phyloP scores from a whole-genome alignment of 306 rosid genomes.

The Gleditsia sinensis region DNA sequence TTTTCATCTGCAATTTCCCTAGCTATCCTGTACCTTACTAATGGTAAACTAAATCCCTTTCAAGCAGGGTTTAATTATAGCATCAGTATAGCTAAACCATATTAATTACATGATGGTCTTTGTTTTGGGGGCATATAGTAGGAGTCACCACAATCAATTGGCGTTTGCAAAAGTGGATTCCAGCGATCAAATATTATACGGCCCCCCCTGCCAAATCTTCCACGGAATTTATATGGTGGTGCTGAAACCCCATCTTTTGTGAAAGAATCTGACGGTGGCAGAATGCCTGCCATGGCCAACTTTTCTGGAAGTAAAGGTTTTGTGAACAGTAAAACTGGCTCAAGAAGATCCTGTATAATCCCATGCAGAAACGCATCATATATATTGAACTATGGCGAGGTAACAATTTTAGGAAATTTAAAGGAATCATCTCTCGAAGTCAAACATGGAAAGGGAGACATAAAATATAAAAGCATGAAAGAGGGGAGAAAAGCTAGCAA shows the following conservation, averaged over 20 bases:
- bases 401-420: neutral
- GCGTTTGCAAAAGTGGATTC: conserved; percentile 87
- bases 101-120: conserved; percentile 69
- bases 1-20: conserved; percentile 32
- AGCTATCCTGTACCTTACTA: conserved; percentile 44
- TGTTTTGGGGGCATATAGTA: conserved; percentile 80
- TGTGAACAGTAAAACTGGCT: conserved; percentile 86
- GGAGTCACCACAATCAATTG: conserved; percentile 79
- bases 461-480: neutral
- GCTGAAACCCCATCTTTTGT: conserved; percentile 58
- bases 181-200: conserved; percentile 88
- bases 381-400: neutral
- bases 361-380: conserved; percentile 33
- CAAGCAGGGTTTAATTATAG: conserved; percentile 37
- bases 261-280: conserved; percentile 62
- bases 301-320: conserved; percentile 91
- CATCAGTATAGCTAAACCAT: conserved; percentile 20
- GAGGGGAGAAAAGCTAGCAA: neutral
- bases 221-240: conserved; percentile 61
- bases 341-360: conserved; percentile 89
- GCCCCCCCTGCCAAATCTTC: conserved; percentile 97
- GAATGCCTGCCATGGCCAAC: conserved; percentile 80
- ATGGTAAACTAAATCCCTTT: conserved; percentile 41
- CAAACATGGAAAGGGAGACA: neutral
- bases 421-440: neutral